These are phyloP conservation scores for Ogataea glucozyma DNA, from an alignment of 805 yeast species.

Conservation along the genomic window DNA sequence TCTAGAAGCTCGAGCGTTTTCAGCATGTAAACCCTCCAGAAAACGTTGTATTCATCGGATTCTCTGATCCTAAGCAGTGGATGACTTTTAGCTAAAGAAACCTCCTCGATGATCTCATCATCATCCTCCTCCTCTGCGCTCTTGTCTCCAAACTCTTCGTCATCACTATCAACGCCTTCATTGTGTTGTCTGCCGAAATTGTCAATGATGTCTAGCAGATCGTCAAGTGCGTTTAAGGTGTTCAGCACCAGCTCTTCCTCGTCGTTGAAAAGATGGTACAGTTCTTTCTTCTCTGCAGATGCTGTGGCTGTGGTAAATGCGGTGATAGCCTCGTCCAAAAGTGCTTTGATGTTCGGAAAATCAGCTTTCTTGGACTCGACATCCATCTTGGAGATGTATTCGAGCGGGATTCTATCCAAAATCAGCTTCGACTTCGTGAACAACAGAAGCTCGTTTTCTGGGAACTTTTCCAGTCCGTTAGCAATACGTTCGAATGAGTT, in stretches of 20 bases:
- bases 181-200: constrained; percentile 62
- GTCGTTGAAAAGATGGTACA: constrained; percentile 24
- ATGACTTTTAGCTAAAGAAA: constrained; percentile 48
- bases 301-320: constrained; percentile 47
- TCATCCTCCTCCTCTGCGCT: constrained; percentile 27
- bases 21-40: constrained; percentile 54
- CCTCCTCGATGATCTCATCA: constrained; percentile 32
- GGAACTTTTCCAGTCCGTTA: constrained; percentile 53
- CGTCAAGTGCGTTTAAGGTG: constrained; percentile 61
- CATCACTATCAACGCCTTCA: constrained; percentile 62
- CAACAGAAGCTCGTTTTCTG: constrained; percentile 45
- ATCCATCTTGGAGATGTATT: constrained; percentile 53
- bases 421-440: constrained; percentile 58
- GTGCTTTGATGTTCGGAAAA: constrained; percentile 37
- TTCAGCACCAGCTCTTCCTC: constrained; percentile 41
- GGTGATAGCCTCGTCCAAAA: constrained; percentile 48
- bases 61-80: constrained; percentile 52
- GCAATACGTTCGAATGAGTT: constrained; percentile 73
- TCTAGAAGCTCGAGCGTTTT: constrained; percentile 36
- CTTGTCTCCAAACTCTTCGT: too few relatives aligned
- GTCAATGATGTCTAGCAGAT: constrained; percentile 64
- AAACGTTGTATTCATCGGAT: constrained; percentile 43
- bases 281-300: constrained; percentile 26
- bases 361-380: constrained; percentile 39
- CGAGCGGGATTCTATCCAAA: constrained; percentile 59